Conservation (phyloP, 805 yeast genomes). For the Candida germanica region DNA sequence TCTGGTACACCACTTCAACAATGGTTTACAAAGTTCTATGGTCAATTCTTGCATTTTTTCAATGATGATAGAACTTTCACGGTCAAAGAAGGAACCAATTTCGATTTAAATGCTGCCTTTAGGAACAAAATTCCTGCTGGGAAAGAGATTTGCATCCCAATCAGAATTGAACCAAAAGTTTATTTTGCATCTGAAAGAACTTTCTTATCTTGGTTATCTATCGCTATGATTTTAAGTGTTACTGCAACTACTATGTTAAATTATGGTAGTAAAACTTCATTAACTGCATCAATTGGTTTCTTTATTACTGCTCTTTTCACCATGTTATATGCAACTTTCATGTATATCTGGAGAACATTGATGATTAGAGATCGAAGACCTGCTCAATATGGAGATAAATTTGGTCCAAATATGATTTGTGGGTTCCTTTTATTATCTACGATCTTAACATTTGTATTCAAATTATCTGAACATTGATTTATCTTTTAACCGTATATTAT, state of each 20-base stretch:
- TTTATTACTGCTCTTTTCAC: constrained; percentile 76
- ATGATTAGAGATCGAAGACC: constrained; percentile 82
- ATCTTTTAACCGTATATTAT: constrained; percentile 44
- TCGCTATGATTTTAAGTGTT: constrained; percentile 82
- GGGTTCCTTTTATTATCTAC: constrained; percentile 68
- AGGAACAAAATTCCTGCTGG: constrained; percentile 79
- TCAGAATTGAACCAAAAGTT: constrained; percentile 97
- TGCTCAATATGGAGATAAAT: constrained; percentile 77
- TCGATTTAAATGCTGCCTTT: constrained; percentile 41
- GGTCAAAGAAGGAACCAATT: constrained; percentile 43
- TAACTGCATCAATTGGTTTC: constrained; percentile 84
- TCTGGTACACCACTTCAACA: constrained; percentile 31
- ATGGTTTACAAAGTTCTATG: constrained; percentile 30
- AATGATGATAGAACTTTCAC: constrained; percentile 46
- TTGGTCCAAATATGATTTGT: constrained; percentile 87
- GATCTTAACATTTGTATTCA: constrained; percentile 56
- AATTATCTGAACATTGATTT: constrained; percentile 28
- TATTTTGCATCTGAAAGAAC: constrained; percentile 98
- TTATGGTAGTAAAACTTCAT: constrained; percentile 72
- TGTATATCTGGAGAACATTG: constrained; percentile 77
- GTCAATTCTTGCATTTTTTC: constrained; percentile 37
- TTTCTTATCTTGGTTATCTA: constrained; percentile 88
- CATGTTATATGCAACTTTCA: constrained; percentile 65
- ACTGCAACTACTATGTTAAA: constrained; percentile 84
- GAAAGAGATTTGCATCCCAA: constrained; percentile 85